These are phyloP conservation scores for Lactifluus pinguis DNA, from an alignment of 768 basidiomycete genomes.

Conservation along the genomic window DNA sequence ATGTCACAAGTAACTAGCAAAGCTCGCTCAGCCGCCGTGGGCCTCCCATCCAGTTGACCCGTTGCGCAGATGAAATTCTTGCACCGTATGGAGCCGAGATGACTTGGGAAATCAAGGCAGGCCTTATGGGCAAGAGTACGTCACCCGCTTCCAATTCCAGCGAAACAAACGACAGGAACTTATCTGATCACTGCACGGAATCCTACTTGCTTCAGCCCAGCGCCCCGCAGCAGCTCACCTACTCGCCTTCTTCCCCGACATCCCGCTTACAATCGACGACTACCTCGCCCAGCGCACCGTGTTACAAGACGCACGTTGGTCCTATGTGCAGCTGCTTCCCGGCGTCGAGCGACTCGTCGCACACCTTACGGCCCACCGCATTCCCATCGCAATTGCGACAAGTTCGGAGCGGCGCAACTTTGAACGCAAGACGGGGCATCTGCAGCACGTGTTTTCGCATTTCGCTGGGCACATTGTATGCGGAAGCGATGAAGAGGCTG, in stretches of 20 bases:
- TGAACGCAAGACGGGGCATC: slow-evolving; percentile 56
- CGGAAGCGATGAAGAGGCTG: slow-evolving; percentile 46
- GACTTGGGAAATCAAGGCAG: slow-evolving; percentile 88
- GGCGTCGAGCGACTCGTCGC: slow-evolving; percentile 60
- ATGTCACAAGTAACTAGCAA: slow-evolving; percentile 58
- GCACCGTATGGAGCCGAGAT: slow-evolving; percentile 62
- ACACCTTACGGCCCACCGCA: slow-evolving; percentile 55
- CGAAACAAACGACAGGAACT: background rate
- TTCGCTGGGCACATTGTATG: slow-evolving; percentile 66
- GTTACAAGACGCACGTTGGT: slow-evolving; percentile 60
- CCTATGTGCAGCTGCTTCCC: slow-evolving; percentile 61
- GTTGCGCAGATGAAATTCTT: slow-evolving; percentile 55
- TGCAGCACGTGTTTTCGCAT: slow-evolving; percentile 45
- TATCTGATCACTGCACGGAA: background rate
- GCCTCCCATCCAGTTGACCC: background rate
- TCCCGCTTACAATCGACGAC: slow-evolving; percentile 51
- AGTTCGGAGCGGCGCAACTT: slow-evolving; percentile 61
- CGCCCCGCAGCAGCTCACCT: slow-evolving; percentile 54
- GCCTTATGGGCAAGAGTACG: slow-evolving; percentile 78
- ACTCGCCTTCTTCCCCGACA: slow-evolving; percentile 68
- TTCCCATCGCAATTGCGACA: slow-evolving; percentile 80
- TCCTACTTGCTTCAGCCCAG: slow-evolving; percentile 40
- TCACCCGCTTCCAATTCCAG: background rate
- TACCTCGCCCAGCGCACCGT: slow-evolving; percentile 49
- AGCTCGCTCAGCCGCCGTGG: background rate